phyloP scores from a whole-genome alignment of 306 rosid genomes.

The Phaseolus lunatus region DNA sequence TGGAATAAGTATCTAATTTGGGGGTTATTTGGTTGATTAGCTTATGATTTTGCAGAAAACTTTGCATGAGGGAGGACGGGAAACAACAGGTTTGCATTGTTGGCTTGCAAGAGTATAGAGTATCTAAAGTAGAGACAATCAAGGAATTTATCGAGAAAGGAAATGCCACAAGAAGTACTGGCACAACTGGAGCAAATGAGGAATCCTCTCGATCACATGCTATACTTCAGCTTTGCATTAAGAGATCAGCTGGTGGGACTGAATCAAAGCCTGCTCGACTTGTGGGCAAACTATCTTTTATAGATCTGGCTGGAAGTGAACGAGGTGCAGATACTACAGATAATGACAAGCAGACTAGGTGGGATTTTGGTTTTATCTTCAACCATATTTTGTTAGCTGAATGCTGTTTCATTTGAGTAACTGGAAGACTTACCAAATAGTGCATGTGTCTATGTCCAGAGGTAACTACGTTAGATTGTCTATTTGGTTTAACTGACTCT shows the following conservation, averaged over 20 bases:
- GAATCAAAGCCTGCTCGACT: conserved; percentile 74
- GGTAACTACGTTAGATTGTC: conserved; percentile 11
- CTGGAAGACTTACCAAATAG: conserved; percentile 10
- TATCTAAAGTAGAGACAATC: conserved; percentile 72
- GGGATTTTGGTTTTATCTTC: conserved; percentile 10
- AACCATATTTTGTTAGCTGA: conserved; percentile 31
- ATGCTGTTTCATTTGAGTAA: conserved; percentile 23
- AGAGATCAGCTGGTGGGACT: conserved; percentile 68
- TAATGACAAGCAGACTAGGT: conserved; percentile 86
- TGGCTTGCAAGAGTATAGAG: conserved; percentile 84
- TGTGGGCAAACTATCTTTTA: conserved; percentile 81
- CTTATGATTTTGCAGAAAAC: conserved; percentile 65
- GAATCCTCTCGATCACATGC: conserved; percentile 95
- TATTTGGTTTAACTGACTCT: conserved; percentile 16
- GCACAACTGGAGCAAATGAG: conserved; percentile 89
- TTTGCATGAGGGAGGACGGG: conserved; percentile 92
- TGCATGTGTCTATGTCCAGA: not conserved
- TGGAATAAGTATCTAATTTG: conserved; percentile 31
- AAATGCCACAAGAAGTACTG: conserved; percentile 77
- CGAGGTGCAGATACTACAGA: conserved; percentile 88
- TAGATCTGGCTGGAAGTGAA: conserved; percentile 93
- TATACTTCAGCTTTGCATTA: conserved; percentile 83
- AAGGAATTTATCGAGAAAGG: conserved; percentile 77
- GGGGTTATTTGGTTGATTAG: conserved; percentile 43
- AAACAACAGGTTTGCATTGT: conserved; percentile 90